Percentiles rank a stretch among this genome's conserved stretches.
Conservation (phyloP, 352 stramenopile genomes). For the Phytophthora pistaciae region DNA sequence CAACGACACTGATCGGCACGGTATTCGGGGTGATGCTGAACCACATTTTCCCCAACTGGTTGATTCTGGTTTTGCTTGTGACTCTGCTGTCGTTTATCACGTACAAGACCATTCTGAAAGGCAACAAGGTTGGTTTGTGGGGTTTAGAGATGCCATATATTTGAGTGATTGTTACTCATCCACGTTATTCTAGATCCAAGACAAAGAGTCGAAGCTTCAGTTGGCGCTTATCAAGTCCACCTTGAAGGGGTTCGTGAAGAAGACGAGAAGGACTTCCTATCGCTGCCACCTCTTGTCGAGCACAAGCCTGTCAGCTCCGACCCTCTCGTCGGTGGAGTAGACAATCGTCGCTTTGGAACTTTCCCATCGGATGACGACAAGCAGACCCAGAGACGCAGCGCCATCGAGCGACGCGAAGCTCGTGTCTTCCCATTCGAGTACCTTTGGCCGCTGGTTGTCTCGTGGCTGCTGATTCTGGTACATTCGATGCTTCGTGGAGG, state of each 20-base stretch:
- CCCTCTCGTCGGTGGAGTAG: slow-evolving; percentile 12
- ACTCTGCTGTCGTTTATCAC: slow-evolving; percentile 73
- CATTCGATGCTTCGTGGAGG: slow-evolving; percentile 72
- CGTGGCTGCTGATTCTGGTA: slow-evolving; percentile 70
- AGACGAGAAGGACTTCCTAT: slow-evolving; percentile 74
- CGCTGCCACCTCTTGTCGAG: slow-evolving; percentile 49
- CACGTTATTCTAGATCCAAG: slow-evolving; percentile 44
- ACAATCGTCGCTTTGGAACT: slow-evolving; percentile 43
- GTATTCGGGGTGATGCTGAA: slow-evolving; percentile 85
- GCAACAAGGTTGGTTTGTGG: slow-evolving; percentile 46
- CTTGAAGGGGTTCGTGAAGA: slow-evolving; percentile 52
- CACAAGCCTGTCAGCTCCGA: slow-evolving; percentile 23
- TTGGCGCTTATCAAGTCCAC: slow-evolving; percentile 53
- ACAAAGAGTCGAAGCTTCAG: slow-evolving; percentile 57
- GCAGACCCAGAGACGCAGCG: slow-evolving; percentile 28
- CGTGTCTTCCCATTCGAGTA: slow-evolving; percentile 57
- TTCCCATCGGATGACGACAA: slow-evolving; percentile 51
- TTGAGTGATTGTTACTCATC: not conserved
- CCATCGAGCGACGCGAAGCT: slow-evolving; percentile 48
- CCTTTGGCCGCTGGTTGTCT: slow-evolving; percentile 52
- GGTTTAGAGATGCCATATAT: not conserved
- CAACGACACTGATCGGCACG: slow-evolving; percentile 80
- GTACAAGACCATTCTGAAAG: slow-evolving; percentile 74
- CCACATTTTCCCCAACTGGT: slow-evolving; percentile 80
- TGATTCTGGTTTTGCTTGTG: slow-evolving; percentile 77